Conservation (phyloP, 768 basidiomycete genomes). For the Royoungia palumana region DNA sequence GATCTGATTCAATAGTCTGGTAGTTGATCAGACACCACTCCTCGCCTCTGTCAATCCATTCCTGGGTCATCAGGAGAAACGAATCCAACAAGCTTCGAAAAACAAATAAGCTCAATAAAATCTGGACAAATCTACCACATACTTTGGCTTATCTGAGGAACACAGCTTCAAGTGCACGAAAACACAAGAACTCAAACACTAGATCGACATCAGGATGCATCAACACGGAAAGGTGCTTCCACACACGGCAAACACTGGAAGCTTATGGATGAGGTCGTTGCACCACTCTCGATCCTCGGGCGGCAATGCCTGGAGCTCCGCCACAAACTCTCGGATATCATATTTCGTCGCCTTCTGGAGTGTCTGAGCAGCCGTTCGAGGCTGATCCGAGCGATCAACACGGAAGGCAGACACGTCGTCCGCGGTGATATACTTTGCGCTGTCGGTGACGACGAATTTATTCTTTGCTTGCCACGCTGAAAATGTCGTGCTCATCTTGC, state of each 20-base stretch:
- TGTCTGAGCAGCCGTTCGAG: constrained; percentile 14
- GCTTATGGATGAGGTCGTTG: constrained; percentile 10
- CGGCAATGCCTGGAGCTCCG: constrained; percentile 9
- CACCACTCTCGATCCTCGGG: constrained; percentile 16
- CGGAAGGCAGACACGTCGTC: constrained; percentile 25
- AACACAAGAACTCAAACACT: constrained; percentile 24
- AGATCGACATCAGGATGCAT: neutral
- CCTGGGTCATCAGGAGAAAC: constrained; percentile 12
- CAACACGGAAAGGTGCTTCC: neutral
- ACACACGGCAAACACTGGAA: constrained; percentile 24
- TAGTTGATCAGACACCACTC: constrained; percentile 27
- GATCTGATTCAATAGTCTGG: constrained; percentile 12
- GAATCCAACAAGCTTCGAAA: constrained; percentile 16
- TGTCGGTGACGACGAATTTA: constrained; percentile 4
- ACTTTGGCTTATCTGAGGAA: constrained; percentile 15
- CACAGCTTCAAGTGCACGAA: constrained; percentile 29
- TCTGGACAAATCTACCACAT: neutral
- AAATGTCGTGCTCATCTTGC: constrained; percentile 15
- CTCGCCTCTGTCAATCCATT: constrained; percentile 18
- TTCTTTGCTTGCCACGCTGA: constrained; percentile 18
- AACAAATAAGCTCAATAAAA: neutral
- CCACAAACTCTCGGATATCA: constrained; percentile 21
- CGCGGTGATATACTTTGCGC: constrained; percentile 13
- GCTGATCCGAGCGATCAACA: constrained; percentile 23
- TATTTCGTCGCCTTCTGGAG: constrained; percentile 22